These are phyloP conservation scores for Solanum arcanum DNA, from an alignment of 257 asterid species.

Conservation along the genomic window DNA sequence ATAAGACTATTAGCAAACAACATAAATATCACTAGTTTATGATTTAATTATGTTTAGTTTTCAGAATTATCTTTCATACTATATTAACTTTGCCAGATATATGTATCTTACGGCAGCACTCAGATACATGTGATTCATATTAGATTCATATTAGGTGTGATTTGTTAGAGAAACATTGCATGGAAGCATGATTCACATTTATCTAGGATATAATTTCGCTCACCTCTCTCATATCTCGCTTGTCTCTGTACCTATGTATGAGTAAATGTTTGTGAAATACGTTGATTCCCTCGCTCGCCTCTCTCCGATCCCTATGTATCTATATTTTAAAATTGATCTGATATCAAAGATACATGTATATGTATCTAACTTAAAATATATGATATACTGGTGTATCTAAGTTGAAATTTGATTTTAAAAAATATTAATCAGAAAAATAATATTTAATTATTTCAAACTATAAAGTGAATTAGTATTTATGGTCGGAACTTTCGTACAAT, in stretches of 20 bases:
- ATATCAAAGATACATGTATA: too few relatives aligned
- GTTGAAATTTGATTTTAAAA: not conserved
- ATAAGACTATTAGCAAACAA: not conserved
- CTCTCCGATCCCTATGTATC: not conserved
- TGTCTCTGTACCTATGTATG: not conserved
- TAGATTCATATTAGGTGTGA: not conserved
- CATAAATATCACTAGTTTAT: not conserved
- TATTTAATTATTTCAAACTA: too few relatives aligned
- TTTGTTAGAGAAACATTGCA: not conserved
- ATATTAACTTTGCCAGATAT: not conserved
- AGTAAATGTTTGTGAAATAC: not conserved
- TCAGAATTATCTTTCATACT: not conserved
- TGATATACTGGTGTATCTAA: not conserved
- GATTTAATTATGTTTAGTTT: not conserved
- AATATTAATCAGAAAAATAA: too few relatives aligned
- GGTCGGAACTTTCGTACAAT: not conserved
- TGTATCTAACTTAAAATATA: too few relatives aligned
- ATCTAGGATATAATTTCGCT: not conserved
- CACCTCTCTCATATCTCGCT: too few relatives aligned
- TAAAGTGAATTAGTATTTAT: not conserved
- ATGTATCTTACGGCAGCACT: not conserved
- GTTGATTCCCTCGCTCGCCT: rapidly evolving
- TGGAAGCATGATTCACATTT: not conserved
- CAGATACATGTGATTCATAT: not conserved
- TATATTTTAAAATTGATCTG: not conserved